Base-by-base conservation (phyloP, 306 rosid species). In the Alnus rubra region DNA sequence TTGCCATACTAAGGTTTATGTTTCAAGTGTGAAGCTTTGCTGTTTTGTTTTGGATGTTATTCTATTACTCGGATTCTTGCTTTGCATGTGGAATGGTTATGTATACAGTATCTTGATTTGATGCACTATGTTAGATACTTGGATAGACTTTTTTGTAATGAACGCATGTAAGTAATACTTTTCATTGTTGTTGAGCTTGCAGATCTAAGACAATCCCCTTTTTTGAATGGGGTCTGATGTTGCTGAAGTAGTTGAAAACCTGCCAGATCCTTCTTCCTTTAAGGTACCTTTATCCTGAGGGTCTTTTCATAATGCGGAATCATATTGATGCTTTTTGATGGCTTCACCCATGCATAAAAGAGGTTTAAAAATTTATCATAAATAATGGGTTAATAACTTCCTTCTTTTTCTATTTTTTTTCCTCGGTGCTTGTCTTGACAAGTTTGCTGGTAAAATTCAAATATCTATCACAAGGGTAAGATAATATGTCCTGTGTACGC, bases 201-300 rank as follows among this genome's bases (percentile, higher is more conserved):
- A 86, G 97, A 81, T 78, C 42, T 47, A 71, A 78, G 69, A 51
- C 35, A 39, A 84, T 81, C 62, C 70, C 60, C 83, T 81, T 64
- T 19, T 77, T 19, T 77, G 74, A 87, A 94, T 94, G 98, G 91
- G 97, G 81, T 84, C 92, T 82, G 93, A 89, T 89, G 78, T 55
- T 35, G 75, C 78, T 79, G 89, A 88, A 78, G 84, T 52, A 31
- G 87, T 23, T 58, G 90, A 75, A 75, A n/a, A 86, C 30, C 76
- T 63, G 76, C 86, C 83, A 53, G 84, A 73, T 73, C 67, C 78
- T 23, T 55, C n/a, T 19, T 81, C 96, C 68, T 86, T 92, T 69
- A 89, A 92, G 98, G 98, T 92, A 83, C 73, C 60, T 52, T 49
- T 76, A 42, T 59, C 54, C 23, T 70, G 79, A 44, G 79, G 74